Conservation (phyloP, 2,329 filamentous ascomycete species). For the Fusarium vanettenii region DNA sequence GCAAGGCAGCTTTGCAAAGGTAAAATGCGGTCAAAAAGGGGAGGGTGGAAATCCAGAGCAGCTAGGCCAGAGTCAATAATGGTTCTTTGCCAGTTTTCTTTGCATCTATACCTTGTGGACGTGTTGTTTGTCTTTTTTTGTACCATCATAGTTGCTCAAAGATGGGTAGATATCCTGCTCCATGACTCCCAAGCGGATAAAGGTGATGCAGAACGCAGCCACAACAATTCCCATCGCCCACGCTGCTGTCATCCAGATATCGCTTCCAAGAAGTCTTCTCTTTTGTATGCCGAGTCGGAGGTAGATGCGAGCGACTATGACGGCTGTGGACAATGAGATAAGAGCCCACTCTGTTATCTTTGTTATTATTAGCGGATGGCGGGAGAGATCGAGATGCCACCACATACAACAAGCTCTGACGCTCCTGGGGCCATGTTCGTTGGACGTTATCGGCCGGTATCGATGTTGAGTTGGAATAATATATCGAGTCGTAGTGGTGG, state of each 20-base stretch:
- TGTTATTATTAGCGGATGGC: not conserved
- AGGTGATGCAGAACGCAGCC: not conserved
- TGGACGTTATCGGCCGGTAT: not conserved
- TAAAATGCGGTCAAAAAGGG: constrained; percentile 28
- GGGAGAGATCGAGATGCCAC: not conserved
- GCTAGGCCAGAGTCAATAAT: not conserved
- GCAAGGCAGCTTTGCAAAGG: constrained; percentile 24
- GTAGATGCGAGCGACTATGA: constrained; percentile 29
- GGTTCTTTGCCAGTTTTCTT: not conserved
- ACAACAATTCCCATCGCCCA: constrained; percentile 9
- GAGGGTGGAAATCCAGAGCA: constrained; percentile 23
- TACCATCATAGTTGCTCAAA: not conserved
- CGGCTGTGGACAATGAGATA: constrained; percentile 12
- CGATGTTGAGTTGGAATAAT: not conserved
- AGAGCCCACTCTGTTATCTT: constrained; percentile 26
- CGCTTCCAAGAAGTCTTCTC: constrained; percentile 15
- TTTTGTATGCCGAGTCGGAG: constrained; percentile 26
- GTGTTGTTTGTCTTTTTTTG: not conserved
- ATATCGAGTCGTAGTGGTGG: not conserved
- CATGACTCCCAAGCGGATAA: constrained; percentile 15
- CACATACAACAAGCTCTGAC: constrained; percentile 13
- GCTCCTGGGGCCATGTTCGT: constrained; percentile 1
- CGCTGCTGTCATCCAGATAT: constrained; percentile 19
- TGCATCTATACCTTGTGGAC: not conserved
- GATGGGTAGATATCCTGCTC: not conserved